Percentiles rank a stretch among this genome's conserved stretches.
Conservation (phyloP, 306 rosid species). For the Vigna mungo region DNA sequence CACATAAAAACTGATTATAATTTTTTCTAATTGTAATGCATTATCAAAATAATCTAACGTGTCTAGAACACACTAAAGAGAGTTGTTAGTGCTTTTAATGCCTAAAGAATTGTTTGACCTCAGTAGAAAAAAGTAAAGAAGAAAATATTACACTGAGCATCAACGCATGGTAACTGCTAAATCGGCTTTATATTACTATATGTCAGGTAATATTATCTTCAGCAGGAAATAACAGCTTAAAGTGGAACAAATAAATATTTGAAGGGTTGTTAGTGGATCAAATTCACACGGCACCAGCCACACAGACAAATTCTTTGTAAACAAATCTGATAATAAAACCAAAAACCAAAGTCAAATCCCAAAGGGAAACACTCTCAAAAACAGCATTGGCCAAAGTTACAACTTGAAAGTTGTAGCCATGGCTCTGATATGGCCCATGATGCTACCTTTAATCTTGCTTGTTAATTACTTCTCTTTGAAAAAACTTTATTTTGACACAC, state of each 20-base stretch:
- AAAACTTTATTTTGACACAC: slow-evolving; percentile 16
- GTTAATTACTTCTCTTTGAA: background rate
- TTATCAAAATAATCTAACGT: too few species aligned
- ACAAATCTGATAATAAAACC: slow-evolving; percentile 1
- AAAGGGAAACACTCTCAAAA: background rate
- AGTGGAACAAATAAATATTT: background rate
- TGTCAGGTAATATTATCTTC: too few species aligned
- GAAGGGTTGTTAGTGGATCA: background rate
- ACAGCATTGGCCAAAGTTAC: background rate
- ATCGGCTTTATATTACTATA: too few species aligned
- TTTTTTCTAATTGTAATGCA: too few species aligned
- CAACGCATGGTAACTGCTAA: too few species aligned
- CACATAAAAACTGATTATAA: too few species aligned
- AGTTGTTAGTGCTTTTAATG: too few species aligned
- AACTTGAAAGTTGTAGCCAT: background rate
- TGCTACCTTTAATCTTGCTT: slow-evolving; percentile 1
- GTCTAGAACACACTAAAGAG: too few species aligned
- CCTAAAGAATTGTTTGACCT: too few species aligned
- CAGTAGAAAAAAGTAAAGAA: too few species aligned
- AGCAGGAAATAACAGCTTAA: background rate
- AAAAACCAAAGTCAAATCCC: background rate
- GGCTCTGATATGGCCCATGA: slow-evolving; percentile 15
- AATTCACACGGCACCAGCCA: background rate
- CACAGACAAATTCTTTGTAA: background rate
- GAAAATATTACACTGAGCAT: too few species aligned